These are phyloP conservation scores for Xylariaceae sp. DNA, from an alignment of 2,329 filamentous ascomycete genomes.

Conservation along the genomic window DNA sequence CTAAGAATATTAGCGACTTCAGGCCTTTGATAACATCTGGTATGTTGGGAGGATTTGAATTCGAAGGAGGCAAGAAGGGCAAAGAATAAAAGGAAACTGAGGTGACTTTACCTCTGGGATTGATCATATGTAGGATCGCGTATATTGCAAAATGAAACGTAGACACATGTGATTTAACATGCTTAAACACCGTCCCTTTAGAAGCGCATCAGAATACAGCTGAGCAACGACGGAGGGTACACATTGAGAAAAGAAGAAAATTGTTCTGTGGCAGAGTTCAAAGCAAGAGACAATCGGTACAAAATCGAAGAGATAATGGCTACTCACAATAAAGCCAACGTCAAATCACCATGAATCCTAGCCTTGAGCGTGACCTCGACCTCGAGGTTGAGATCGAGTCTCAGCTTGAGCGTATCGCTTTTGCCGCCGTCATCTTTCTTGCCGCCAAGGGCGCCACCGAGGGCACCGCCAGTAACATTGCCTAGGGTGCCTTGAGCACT, in stretches of 20 bases:
- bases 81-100: not conserved
- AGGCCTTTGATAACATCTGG: not conserved
- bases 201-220: slow-evolving; percentile 25
- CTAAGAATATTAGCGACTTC: slow-evolving; percentile 12
- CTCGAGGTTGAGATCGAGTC: slow-evolving; percentile 81
- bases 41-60: not conserved
- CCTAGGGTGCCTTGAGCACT: slow-evolving; percentile 37
- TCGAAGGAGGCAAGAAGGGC: not conserved
- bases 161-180: not conserved
- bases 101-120: slow-evolving; percentile 18
- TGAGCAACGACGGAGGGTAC: not conserved
- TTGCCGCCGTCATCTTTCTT: slow-evolving; percentile 49
- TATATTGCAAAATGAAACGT: slow-evolving; percentile 2
- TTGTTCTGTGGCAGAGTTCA: slow-evolving; percentile 3
- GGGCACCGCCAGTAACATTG: slow-evolving; percentile 35
- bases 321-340: slow-evolving; percentile 69
- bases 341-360: slow-evolving; percentile 83
- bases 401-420: slow-evolving; percentile 70
- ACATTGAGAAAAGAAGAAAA: not conserved
- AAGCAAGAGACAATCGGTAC: not conserved
- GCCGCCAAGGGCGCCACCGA: slow-evolving; percentile 35
- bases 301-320: slow-evolving; percentile 1
- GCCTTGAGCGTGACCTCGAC: slow-evolving; percentile 87
- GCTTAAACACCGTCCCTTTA: slow-evolving; percentile 36
- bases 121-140: not conserved